Base-by-base conservation (phyloP, 2,329 filamentous ascomycete species). In the Cercospora nicotianae region DNA sequence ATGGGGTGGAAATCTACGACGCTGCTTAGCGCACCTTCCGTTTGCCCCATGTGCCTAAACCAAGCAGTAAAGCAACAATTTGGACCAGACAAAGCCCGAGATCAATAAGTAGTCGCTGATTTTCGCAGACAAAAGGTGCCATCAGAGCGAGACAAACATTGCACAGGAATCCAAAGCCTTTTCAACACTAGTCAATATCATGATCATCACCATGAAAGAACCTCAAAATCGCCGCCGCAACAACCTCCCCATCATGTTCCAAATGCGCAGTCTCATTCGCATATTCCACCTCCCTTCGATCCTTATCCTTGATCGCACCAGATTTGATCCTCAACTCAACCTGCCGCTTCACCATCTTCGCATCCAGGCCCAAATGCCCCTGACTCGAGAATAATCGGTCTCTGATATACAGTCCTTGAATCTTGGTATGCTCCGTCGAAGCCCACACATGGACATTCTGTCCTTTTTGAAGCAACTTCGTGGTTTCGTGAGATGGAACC, bases 171-270 rank as follows among this genome's bases (percentile, higher is more conserved):
- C 12, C 26, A 36, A 13, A 59, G 4, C 16, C 12, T 18, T 7
- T 9, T 59, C 2, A 7, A 10, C 6, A 8, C 39, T 36, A 73
- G 28, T 73, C 70, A 69, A 82, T 77, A 48, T 77, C 77, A 62
- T 83, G 81, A 67, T 86, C 81, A 51, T 85, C 84, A 57, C 79
- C 81, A 62, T 82, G 79, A 68, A 87, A 86, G 62, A 87, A 78
- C 64, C 84, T 73, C 73, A 81, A 67, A 60, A 81, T 77, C 8
- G 79, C 79, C 26, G 73, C 75, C 1, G 79, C 79, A 63, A 81
- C 78, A 28, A 79, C 69, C 12, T 79, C 72, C 0, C 80, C 79
- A 73, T 82, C 80, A 67, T 81, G 80, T 64, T 79, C 76, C 70
- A 80, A 59, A 72, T 78, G 72, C n/a, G 78, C 77, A 62, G 74